Conservation (phyloP, 495 filamentous ascomycete species). For the Staphylotrichum tortipilum region DNA sequence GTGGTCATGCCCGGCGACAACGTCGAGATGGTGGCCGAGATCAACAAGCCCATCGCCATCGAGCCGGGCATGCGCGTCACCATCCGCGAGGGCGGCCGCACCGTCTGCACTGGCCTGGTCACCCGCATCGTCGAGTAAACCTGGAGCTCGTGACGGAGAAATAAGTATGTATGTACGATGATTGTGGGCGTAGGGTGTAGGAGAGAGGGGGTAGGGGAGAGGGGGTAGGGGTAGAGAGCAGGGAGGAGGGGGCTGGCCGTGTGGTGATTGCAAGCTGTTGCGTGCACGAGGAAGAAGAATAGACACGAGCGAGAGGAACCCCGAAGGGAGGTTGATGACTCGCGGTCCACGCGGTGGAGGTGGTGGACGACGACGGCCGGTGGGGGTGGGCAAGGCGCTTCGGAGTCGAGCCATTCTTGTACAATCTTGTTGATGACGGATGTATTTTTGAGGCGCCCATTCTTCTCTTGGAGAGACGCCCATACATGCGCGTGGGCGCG, state of each 20-base stretch:
- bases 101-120: slow-evolving; percentile 84
- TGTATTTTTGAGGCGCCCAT: slow-evolving; percentile 11
- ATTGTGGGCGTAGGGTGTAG: no score
- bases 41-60: slow-evolving; percentile 72
- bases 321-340: background rate
- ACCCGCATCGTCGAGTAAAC: slow-evolving; percentile 69
- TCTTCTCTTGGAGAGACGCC: slow-evolving; percentile 8
- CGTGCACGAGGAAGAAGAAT: background rate
- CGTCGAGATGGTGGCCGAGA: slow-evolving; percentile 83
- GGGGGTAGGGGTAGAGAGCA: no score
- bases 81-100: slow-evolving; percentile 90
- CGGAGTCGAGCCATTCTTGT: slow-evolving; percentile 12
- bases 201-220: no score
- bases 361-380: no score
- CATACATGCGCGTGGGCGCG: no score
- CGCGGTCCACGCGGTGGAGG: background rate
- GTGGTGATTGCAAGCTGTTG: no score
- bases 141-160: background rate
- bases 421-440: slow-evolving; percentile 15
- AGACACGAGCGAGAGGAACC: background rate
- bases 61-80: slow-evolving; percentile 91
- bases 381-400: slow-evolving; percentile 8
- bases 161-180: slow-evolving; percentile 6
- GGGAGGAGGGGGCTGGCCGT: no score
- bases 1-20: slow-evolving; percentile 98